Base-by-base conservation (phyloP, 352 stramenopile species). In the Globisporangium barbulae region DNA sequence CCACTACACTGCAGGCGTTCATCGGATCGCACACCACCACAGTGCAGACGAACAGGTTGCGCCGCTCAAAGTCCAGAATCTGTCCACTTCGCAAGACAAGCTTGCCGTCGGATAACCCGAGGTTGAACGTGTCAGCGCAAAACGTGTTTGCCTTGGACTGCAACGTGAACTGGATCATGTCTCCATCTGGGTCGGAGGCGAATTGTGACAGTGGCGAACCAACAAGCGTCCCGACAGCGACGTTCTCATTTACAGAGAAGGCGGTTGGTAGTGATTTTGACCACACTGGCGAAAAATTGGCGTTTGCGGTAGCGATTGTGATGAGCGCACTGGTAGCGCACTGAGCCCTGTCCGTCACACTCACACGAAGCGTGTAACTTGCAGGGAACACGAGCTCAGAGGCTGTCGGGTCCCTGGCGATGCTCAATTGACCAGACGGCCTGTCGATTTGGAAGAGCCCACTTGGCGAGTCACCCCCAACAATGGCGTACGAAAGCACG, bases 211-310 rank as follows among this genome's bases (percentile, higher is more conserved):
- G 35, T n/a, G 59, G 31, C 10, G 48, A 30, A 0, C 70, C 72
- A 37, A 78, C 67, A 37, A 68, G 61, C 0, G 71, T 84, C 2
- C 56, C 64, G 25, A 55, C 21, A 25, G 56, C 49, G 2, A 75
- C 65, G 52, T 85, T 84, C 42, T 89, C 80, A 35, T 67, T 56
- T n/a, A 85, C 71, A 19, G 57, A 59, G n/a, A 89, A 60, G 0
- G 66, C 61, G 0, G 22, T n/a, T 1, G 74, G 75, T 13, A 77
- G 63, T 9, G 62, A 64, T 0, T 21, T 59, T 1, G 57, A 61
- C 80, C 80, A 89, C 13, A 72, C 60, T 4, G 80, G 80, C 1
- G 78, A 65, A 59, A 87, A 86, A 42, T 87, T 89, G 0, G 71
- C 67, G 41, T 83, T 79, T 10, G 76, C 78, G 0, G 75, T 85